Base-by-base conservation (phyloP, 169 alveolate species). In the Plasmodium reichenowi region DNA sequence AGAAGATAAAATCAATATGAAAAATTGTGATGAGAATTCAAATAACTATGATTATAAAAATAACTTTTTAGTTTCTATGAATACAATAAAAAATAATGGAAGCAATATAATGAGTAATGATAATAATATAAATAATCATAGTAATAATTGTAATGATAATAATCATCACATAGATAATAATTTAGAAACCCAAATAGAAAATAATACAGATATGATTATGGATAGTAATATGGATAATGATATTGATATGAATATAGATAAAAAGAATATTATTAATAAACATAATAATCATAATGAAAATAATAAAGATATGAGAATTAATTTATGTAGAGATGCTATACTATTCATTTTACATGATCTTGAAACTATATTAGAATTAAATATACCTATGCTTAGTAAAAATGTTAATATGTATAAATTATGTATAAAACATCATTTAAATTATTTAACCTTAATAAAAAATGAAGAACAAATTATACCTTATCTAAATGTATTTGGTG, bases 341-440 rank as follows among this genome's bases (percentile, higher is more conserved):
- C 26, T 85, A n/a, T 90, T 94, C 88, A 94, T 94, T 91, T 88
- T 94, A 63, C 92, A 89, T 47, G 96, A 94, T 74, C 87, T 94
- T 4, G 91, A 88, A 13, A 92, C 93, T 15, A 88, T 94, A 47
- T 68, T 94, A 26, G 96, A 94, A 67, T 78, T 94, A 59, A 93
- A 94, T 67, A 75, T 92, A 13, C 96, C 96, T 2, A 63, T 94
- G 70, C 92, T 94, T 9, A 89, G 89, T 43, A 48, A 92, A 50
- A 63, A 85, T 72, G 88, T 63, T 1, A 93, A 75, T 17, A 89
- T 71, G 45, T 92, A 93, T 87, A 87, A 88, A 72, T 48, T 72
- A 15, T 94, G 96, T 47, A 50, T 94, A 56, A 80, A 91, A 50
- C 93, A 76, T 74, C 96, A 94, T 92, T 76, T 94, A 54, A 78